phyloP scores from a whole-genome alignment of 2,329 filamentous ascomycete genomes.

The Aspergillus proliferans region DNA sequence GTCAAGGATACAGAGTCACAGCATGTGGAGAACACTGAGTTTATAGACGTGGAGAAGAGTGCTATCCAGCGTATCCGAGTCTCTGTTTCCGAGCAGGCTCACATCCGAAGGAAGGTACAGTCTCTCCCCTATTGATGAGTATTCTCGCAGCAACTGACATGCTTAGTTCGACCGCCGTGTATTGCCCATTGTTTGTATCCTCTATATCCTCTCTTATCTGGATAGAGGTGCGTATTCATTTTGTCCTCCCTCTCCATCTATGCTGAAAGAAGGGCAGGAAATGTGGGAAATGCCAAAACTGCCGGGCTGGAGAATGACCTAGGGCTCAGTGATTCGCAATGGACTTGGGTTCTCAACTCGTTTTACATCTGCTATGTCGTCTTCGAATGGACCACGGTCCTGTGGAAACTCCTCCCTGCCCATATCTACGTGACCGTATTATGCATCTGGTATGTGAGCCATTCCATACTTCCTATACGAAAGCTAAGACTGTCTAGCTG shows the following conservation, averaged over 20 bases:
- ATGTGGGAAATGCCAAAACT: slow-evolving; percentile 22
- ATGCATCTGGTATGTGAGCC: slow-evolving; percentile 14
- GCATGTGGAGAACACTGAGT: background rate
- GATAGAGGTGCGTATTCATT: slow-evolving; percentile 12
- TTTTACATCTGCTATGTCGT: slow-evolving; percentile 22
- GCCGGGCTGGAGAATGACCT: slow-evolving; percentile 17
- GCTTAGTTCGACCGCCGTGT: slow-evolving; percentile 16
- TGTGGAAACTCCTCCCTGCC: slow-evolving; percentile 21
- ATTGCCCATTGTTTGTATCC: slow-evolving; percentile 17
- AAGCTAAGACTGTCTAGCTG: slow-evolving; percentile 9
- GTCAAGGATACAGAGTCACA: slow-evolving; percentile 1
- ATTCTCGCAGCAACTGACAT: background rate
- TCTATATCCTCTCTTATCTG: slow-evolving; percentile 19
- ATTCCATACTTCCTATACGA: background rate
- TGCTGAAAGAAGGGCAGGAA: slow-evolving; percentile 3
- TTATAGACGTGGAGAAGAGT: background rate
- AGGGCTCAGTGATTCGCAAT: slow-evolving; percentile 12
- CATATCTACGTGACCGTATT: slow-evolving; percentile 16
- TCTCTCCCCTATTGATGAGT: background rate
- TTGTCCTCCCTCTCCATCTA: background rate
- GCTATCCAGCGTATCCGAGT: background rate
- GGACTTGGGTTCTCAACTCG: slow-evolving; percentile 19
- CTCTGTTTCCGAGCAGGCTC: slow-evolving; percentile 6
- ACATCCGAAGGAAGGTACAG: slow-evolving; percentile 10
- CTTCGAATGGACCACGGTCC: slow-evolving; percentile 20